A percentile compares a stretch with the other conserved stretches of the same genome.
Evolutionary conservation across 257 asterid genomes (phyloP).

Genomic region (Ilex asprella): DNA sequence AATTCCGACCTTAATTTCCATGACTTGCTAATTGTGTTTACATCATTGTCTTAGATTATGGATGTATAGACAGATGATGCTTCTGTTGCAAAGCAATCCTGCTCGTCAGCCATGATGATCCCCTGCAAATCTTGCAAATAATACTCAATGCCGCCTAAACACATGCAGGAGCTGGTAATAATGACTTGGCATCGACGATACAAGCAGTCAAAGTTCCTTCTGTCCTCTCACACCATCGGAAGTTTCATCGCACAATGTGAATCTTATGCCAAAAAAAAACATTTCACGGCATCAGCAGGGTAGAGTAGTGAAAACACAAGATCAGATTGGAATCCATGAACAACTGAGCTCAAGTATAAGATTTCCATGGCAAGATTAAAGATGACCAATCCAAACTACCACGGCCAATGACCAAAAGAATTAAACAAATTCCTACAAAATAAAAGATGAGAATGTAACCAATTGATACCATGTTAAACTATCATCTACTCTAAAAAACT

Average conservation of each 20-base stretch:
- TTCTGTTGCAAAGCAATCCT: constrained; percentile 45
- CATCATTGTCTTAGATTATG: no score
- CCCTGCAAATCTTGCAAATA: constrained; percentile 92
- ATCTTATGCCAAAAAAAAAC: no score
- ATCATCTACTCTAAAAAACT: no score
- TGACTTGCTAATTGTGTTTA: no score
- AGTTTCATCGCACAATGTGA: constrained; percentile 15
- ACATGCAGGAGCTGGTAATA: constrained; percentile 15
- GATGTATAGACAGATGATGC: neutral
- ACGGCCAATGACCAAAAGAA: constrained; percentile 65
- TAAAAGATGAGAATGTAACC: neutral
- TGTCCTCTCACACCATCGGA: constrained; percentile 70
- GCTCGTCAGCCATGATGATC: constrained; percentile 93
- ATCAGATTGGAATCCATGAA: neutral
- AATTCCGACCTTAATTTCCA: no score
- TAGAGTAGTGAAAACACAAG: neutral
- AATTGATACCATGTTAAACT: neutral
- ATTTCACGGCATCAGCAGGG: neutral
- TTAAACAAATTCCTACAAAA: constrained; percentile 58
- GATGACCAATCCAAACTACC: neutral
- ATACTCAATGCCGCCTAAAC: constrained; percentile 41
- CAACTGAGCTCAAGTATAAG: neutral
- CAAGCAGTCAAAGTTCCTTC: constrained; percentile 46
- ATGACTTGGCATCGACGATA: constrained; percentile 43
- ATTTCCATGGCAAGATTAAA: no score